Base-by-base conservation (phyloP, 73 alveolate species). In the Tetrahymena borealis region DNA sequence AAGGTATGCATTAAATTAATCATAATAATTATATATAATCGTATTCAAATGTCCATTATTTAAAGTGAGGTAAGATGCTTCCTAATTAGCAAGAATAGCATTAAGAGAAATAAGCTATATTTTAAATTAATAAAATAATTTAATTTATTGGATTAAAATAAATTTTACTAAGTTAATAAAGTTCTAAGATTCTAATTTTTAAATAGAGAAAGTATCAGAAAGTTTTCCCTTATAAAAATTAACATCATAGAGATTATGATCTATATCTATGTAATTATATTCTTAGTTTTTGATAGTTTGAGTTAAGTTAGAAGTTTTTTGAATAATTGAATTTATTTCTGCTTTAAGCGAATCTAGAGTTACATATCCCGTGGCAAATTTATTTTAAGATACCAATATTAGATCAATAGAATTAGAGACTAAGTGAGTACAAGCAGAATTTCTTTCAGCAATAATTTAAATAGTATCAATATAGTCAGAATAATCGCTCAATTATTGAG, bases 341-440 rank as follows among this genome's bases (percentile, higher is more conserved):
- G 42, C 0, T 32, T 79, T 7, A 8, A 79, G 20, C 5, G 15
- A 24, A 24, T 79, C 91, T n/a, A 24, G 32, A 5, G 40, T 38
- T 11, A 79, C 1, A 18, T 79, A 36, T 0, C 33, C 43, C 20
- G 43, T 11, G 18, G 4, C 1, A 32, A 28, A 36, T 36, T 79
- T 79, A n/a, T 60, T 60, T 60, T 60, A 20, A 60, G 85, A 60
- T 10, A 79, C 31, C 35, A 79, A 15, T 2, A 79, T 32, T 37
- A 92, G 38, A 92, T 92, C 95, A 36, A 92, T 78, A 3, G 39
- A 78, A 38, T 79, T 32, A 78, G 92, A 92, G 28, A 78, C 90
- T 39, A 92, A 41, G 32, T 78, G 7, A 33, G 85, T 92, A 24
- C 32, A 12, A 2, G 32, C 11, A 36, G 42, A n/a, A 92, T 36